Evolutionary conservation across 2,329 filamentous ascomycete species (phyloP).

Genomic region (Ophiocordyceps unilateralis): DNA sequence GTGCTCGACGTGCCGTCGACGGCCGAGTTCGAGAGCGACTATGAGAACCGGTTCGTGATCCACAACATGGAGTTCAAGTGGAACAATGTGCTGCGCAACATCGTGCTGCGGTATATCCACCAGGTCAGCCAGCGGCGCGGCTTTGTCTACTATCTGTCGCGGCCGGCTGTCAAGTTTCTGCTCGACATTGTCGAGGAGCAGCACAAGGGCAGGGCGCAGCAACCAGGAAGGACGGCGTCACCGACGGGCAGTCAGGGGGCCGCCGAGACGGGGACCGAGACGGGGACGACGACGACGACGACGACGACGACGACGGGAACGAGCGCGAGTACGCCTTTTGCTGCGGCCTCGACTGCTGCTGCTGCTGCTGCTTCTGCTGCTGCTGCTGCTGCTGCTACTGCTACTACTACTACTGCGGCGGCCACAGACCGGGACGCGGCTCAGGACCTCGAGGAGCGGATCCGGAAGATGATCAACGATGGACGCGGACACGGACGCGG

Average conservation of each 20-base stretch:
- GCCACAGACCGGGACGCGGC: slow-evolving; percentile 35
- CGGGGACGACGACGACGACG: not conserved
- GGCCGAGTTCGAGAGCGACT: slow-evolving; percentile 79
- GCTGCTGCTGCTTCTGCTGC: not conserved
- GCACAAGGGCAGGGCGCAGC: slow-evolving; percentile 43
- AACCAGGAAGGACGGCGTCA: slow-evolving; percentile 11
- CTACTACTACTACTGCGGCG: not conserved
- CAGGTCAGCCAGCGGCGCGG: slow-evolving; percentile 91
- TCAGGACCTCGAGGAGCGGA: slow-evolving; percentile 61
- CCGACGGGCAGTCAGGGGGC: slow-evolving; percentile 16
- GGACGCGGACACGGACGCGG: slow-evolving; percentile 27
- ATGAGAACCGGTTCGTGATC: slow-evolving; percentile 95
- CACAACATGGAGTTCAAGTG: slow-evolving; percentile 97
- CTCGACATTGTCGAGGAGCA: slow-evolving; percentile 95
- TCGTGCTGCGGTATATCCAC: slow-evolving; percentile 91
- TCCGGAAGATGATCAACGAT: slow-evolving; percentile 71
- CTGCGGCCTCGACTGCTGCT: not conserved
- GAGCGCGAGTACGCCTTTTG: not conserved
- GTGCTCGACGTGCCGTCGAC: slow-evolving; percentile 48
- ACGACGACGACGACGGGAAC: not conserved
- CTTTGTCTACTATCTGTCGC: slow-evolving; percentile 95
- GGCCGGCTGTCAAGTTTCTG: slow-evolving; percentile 93
- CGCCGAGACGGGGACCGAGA: slow-evolving; percentile 8
- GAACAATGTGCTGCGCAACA: slow-evolving; percentile 93
- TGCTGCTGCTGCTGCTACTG: not conserved